Conservation (phyloP, 768 basidiomycete species). For the Phaffia australis region DNA sequence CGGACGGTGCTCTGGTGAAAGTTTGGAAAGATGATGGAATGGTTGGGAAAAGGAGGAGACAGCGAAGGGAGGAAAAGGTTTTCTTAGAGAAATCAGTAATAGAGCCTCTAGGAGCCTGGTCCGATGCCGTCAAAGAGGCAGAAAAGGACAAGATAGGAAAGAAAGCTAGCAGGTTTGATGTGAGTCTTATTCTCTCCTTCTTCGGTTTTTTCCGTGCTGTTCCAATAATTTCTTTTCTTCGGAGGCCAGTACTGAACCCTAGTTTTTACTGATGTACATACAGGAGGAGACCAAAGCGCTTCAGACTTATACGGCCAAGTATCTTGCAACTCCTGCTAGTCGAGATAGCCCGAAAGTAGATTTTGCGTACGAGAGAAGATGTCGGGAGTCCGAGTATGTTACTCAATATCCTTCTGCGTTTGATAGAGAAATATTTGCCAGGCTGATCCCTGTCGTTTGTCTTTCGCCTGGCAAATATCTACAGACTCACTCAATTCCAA, state of each 20-base stretch:
- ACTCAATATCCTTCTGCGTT: not conserved
- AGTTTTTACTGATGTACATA: not conserved
- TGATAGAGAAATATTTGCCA: not conserved
- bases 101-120: constrained; percentile 7
- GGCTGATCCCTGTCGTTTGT: not conserved
- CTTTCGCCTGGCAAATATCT: not conserved
- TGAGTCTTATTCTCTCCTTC: not conserved
- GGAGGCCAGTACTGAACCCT: not conserved
- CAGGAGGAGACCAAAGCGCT: constrained; percentile 22
- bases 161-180: constrained; percentile 11
- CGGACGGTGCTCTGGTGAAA: not conserved
- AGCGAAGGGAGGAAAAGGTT: constrained; percentile 19
- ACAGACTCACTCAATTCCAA: constrained; percentile 20
- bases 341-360: constrained; percentile 9
- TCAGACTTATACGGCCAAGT: constrained; percentile 9
- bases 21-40: constrained; percentile 17
- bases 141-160: constrained; percentile 16
- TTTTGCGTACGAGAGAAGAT: constrained; percentile 2
- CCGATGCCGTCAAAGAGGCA: constrained; percentile 13
- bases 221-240: not conserved
- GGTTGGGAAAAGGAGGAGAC: constrained; percentile 6
- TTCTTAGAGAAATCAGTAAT: constrained; percentile 14
- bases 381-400: constrained; percentile 19
- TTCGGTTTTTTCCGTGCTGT: too few relatives aligned
- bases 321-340: constrained; percentile 2